Evolutionary conservation across 2,329 filamentous ascomycete species (phyloP), one percentile per base, ranked within the genome.

Genomic region (Aspergillus niger): DNA sequence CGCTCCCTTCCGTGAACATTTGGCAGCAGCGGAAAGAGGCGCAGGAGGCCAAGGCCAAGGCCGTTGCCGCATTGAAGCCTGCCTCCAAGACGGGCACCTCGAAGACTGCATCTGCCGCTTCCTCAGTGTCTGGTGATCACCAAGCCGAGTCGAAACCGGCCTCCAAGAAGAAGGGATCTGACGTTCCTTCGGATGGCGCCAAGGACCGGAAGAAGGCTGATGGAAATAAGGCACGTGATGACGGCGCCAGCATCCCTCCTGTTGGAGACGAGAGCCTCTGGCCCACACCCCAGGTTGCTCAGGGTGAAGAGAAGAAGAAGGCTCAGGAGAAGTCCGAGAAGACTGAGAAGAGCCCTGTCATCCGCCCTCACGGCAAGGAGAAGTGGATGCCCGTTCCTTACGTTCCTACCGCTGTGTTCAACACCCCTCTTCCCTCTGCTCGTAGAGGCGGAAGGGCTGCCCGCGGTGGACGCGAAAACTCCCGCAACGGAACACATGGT

Each of bases 351-450:
- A 86, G 57, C 69, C 82, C 72, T 69, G 75, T 67, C 69, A 85
- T 80, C 76, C 88, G 83, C 67, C 75, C 80, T 13, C 81, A 85
- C 63, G 82, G 85, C 59, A 96, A 96, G 81, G 87, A 90, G 69
- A 91, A 92, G 71, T 98, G 95, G 94, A 88, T 91, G 60, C 85
- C 88, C 1, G 86, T 97, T 59, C 86, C 89, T 36, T 94, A 93
- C 70, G 91, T 91, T 11, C 94, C 92, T 8, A 89, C 87, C 13
- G 92, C 95, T 52, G 88, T 89, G 60, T 98, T 96, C 77, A 90
- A 91, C 74, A 97, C 95, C 0, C 91, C 90, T 28, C 76, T 97
- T 38, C 80, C 80, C 11, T 68, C 77, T 48, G 73, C 78, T 63
- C 80, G 83, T 59, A 80, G 83, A 68, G 83, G 84, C 56, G 83